Conservation (phyloP, 495 filamentous ascomycete species). For the Aspergillus avenaceus region DNA sequence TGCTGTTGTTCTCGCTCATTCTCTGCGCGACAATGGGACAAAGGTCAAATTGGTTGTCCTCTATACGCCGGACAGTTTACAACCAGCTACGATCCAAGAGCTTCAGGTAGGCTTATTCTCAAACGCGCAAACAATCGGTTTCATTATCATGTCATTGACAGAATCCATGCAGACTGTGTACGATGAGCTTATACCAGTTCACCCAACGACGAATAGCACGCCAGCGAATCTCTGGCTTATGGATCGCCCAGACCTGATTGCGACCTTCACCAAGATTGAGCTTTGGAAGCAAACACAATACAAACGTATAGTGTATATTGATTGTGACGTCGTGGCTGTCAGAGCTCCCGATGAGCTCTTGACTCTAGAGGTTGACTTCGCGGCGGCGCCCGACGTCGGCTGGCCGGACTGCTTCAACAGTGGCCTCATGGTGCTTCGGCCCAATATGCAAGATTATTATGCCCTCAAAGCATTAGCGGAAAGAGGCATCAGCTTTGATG, state of each 20-base stretch:
- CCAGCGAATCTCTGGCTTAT: constrained; percentile 87
- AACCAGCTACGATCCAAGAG: constrained; percentile 66
- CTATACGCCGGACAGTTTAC: constrained; percentile 72
- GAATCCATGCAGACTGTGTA: constrained; percentile 61
- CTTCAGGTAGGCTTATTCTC: constrained; percentile 56
- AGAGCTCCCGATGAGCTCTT: constrained; percentile 92
- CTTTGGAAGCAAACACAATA: constrained; percentile 92
- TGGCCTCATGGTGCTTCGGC: constrained; percentile 85
- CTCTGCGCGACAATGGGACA: constrained; percentile 86
- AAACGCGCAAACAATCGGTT: not conserved
- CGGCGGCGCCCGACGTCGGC: constrained; percentile 90
- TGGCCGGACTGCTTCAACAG: constrained; percentile 99
- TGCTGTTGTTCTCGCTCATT: constrained; percentile 90
- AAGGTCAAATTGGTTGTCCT: constrained; percentile 81
- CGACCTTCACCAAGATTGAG: constrained; percentile 93
- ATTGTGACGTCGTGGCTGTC: constrained; percentile 84
- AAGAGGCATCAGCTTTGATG: constrained; percentile 89
- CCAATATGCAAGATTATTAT: constrained; percentile 83
- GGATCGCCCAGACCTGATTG: constrained; percentile 82
- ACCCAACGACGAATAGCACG: constrained; percentile 66
- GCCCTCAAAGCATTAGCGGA: constrained; percentile 79
- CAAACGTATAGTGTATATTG: constrained; percentile 84
- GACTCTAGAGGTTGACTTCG: constrained; percentile 68
- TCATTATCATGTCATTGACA: constrained; percentile 7
- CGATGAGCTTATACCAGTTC: constrained; percentile 84